Evolutionary conservation across 371 early-diverging fungal species (phyloP), one percentile per base, ranked within the genome.

Genomic region (Apophysomyces ossiformis): DNA sequence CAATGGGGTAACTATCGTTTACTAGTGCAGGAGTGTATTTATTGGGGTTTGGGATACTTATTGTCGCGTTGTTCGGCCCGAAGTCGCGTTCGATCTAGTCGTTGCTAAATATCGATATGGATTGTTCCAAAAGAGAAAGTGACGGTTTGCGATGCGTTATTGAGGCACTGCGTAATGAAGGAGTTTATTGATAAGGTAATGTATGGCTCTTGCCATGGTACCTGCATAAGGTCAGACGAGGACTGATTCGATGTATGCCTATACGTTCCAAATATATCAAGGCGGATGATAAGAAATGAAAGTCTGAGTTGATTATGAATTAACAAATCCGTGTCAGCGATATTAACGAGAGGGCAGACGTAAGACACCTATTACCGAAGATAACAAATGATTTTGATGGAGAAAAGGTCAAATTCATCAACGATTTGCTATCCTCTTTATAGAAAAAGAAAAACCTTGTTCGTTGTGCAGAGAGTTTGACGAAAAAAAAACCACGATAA

Each of bases 1-100:
- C 78, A 81, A 58, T 81, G 82, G 82, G 77, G 82, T 21, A 69
- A 59, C 50, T 68, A 64, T 41, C 70, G 56, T 7, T 58, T 81
- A 1, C 82, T 77, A n/a, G 62, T 78, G 61, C 61, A 73, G 2
- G 45, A 66, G 32, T 45, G 32, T 47, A 66, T 73, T 44, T 4
- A 45, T 66, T 37, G 74, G 64, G 26, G 16, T 78, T 39, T 62
- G 78, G 56, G 69, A 69, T 16, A 57, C 65, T 9, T 66, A 66
- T 59, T 74, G 77, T 65, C 67, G 62, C 43, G 70, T 69, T 9
- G 68, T 67, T 32, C 65, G 73, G 1, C 76, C 74, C 18, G 78
- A 81, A 59, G 65, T 73, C 13, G 75, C 78, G 5, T 62, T 72
- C 39, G 72, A 73, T 45, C 61, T 81, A 43, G 46, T 81, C 57